phyloP scores from a whole-genome alignment of 306 rosid genomes.

The Quercus parvula region DNA sequence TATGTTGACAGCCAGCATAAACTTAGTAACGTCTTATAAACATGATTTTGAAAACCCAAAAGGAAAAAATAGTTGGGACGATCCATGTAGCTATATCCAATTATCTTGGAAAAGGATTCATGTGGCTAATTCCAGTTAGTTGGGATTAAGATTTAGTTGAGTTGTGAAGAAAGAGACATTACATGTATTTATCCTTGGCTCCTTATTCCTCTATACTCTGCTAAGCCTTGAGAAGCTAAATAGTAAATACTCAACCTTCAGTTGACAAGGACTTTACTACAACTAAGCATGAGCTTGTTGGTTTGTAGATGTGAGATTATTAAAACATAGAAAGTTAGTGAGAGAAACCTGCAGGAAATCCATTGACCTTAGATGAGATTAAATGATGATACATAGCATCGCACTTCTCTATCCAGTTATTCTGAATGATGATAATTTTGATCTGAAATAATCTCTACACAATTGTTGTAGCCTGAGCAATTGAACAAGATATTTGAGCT shows the following conservation, averaged over 20 bases:
- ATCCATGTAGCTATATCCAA: neutral
- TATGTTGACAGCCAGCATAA: too few species aligned
- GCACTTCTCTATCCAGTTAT: neutral
- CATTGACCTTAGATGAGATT: neutral
- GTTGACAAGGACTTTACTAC: neutral
- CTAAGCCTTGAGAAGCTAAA: neutral
- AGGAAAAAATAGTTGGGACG: neutral
- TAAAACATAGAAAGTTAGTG: too few species aligned
- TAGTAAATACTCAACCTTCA: neutral
- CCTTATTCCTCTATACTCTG: neutral
- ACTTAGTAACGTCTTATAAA: too few species aligned
- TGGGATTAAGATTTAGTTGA: neutral
- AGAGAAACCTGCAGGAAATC: neutral
- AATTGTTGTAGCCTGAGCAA: slow-evolving; percentile 59
- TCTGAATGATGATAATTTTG: neutral
- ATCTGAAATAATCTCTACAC: slow-evolving; percentile 1
- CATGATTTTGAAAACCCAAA: neutral
- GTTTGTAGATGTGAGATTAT: neutral
- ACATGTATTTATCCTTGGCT: too few species aligned
- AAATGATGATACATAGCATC: neutral
- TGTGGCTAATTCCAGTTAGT: neutral
- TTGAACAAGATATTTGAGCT: slow-evolving; percentile 68
- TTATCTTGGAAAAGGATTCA: neutral
- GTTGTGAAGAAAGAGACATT: neutral
- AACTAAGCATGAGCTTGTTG: neutral